A percentile compares a stretch with the other conserved stretches of the same genome.
Conservation (phyloP, 192 early-diverging fungal genomes). For the Diversispora epigaea region DNA sequence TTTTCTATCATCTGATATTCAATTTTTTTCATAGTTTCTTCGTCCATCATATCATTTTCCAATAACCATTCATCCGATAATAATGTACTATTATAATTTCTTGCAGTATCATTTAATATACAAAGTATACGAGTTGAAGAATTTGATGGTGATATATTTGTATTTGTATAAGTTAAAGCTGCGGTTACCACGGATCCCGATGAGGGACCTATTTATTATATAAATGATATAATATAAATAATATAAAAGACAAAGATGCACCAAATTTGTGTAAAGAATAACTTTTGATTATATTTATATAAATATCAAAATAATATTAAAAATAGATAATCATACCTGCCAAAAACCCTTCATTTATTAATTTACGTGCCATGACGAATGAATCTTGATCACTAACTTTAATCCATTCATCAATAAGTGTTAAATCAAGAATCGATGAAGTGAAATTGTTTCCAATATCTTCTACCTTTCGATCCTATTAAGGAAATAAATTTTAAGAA, state of each 20-base stretch:
- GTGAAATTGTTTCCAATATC: conserved; percentile 70
- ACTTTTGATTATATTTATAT: neutral
- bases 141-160: conserved; percentile 25
- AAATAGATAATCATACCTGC: conserved; percentile 40
- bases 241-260: too few relatives aligned
- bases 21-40: conserved; percentile 52
- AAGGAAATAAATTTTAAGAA: neutral
- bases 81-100: conserved; percentile 69
- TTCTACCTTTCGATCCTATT: conserved; percentile 65
- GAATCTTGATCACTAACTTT: conserved; percentile 68
- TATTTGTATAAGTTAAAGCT: conserved; percentile 51
- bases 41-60: conserved; percentile 71
- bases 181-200: conserved; percentile 69
- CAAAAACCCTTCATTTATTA: conserved; percentile 62
- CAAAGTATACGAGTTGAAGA: conserved; percentile 45
- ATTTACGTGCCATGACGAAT: conserved; percentile 64
- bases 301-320: neutral
- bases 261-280: too few relatives aligned
- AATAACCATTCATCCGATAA: conserved; percentile 79
- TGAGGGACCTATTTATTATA: conserved; percentile 47
- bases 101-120: conserved; percentile 66
- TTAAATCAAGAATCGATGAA: conserved; percentile 52
- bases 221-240: neutral
- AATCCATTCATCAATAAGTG: conserved; percentile 62
- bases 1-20: conserved; percentile 62